These are phyloP conservation scores for Jackrogersella minutella DNA, from an alignment of 495 filamentous ascomycete genomes.

Conservation along the genomic window DNA sequence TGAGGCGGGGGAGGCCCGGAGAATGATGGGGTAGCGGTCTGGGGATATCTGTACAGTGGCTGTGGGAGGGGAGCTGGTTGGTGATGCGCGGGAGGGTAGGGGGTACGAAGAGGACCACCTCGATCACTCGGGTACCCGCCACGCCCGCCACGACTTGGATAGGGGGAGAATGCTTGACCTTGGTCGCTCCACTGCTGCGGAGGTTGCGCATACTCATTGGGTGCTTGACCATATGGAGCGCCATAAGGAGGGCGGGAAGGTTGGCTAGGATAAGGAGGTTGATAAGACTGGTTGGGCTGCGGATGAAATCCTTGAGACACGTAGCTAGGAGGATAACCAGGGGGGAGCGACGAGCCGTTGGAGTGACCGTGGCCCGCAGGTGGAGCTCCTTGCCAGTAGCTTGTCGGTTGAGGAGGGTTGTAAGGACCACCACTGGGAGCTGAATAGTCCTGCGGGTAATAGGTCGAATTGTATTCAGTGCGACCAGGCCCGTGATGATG, in stretches of 20 bases:
- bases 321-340: slow-evolving; percentile 62
- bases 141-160: slow-evolving; percentile 41
- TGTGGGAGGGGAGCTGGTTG: slow-evolving; percentile 42
- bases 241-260: slow-evolving; percentile 42
- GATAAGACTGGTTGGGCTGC: slow-evolving; percentile 42
- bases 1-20: slow-evolving; percentile 50
- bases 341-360: slow-evolving; percentile 49
- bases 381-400: slow-evolving; percentile 48
- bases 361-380: slow-evolving; percentile 46
- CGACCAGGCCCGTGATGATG: slow-evolving; percentile 41
- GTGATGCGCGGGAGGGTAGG: slow-evolving; percentile 35
- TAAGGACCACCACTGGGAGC: slow-evolving; percentile 39
- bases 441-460: slow-evolving; percentile 41
- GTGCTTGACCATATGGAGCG: slow-evolving; percentile 43
- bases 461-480: slow-evolving; percentile 33
- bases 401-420: slow-evolving; percentile 43
- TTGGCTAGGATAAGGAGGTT: slow-evolving; percentile 44
- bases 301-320: slow-evolving; percentile 56
- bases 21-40: slow-evolving; percentile 43
- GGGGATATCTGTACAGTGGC: slow-evolving; percentile 50
- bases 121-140: slow-evolving; percentile 44
- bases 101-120: slow-evolving; percentile 38
- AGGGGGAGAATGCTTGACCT: slow-evolving; percentile 31
- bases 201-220: slow-evolving; percentile 41
- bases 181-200: slow-evolving; percentile 48